These are phyloP conservation scores for Gentiana macrophylla DNA, from an alignment of 257 asterid species.

Conservation along the genomic window DNA sequence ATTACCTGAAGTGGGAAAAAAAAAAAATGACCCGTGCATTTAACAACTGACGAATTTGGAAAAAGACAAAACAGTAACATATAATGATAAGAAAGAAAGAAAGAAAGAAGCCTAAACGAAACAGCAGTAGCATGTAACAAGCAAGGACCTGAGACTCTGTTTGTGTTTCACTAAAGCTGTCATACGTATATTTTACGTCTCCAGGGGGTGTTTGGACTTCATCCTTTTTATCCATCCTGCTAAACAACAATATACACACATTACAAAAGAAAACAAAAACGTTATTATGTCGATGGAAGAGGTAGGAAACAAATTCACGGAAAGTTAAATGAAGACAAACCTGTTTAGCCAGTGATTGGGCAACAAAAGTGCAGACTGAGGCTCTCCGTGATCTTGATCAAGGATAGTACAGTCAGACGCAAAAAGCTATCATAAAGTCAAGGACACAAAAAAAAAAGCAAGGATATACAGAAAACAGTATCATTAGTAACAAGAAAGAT, in stretches of 20 bases:
- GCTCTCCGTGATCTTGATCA: slow-evolving; percentile 47
- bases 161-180: slow-evolving; percentile 84
- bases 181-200: slow-evolving; percentile 33
- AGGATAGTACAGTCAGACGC: slow-evolving; percentile 51
- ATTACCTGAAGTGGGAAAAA: slow-evolving; percentile 45
- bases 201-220: slow-evolving; percentile 20
- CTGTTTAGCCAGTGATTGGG: slow-evolving; percentile 66
- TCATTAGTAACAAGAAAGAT: neutral
- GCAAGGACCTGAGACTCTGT: slow-evolving; percentile 82
- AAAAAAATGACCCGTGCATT: neutral
- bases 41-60: slow-evolving; percentile 6
- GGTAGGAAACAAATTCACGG: neutral
- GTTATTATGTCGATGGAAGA: neutral
- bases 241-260: slow-evolving; percentile 3
- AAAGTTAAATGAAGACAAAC: slow-evolving; percentile 16
- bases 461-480: neutral
- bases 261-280: too few relatives aligned
- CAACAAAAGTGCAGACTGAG: slow-evolving; percentile 38
- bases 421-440: slow-evolving; percentile 43
- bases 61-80: slow-evolving; percentile 3
- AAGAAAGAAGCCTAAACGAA: neutral
- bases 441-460: slow-evolving; percentile 26
- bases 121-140: slow-evolving; percentile 2
- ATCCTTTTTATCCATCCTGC: slow-evolving; percentile 56
- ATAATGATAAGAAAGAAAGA: too few relatives aligned